Evolutionary conservation across 345 rosid genomes (phyloP).

Genomic region (Moricandia arvensis): DNA sequence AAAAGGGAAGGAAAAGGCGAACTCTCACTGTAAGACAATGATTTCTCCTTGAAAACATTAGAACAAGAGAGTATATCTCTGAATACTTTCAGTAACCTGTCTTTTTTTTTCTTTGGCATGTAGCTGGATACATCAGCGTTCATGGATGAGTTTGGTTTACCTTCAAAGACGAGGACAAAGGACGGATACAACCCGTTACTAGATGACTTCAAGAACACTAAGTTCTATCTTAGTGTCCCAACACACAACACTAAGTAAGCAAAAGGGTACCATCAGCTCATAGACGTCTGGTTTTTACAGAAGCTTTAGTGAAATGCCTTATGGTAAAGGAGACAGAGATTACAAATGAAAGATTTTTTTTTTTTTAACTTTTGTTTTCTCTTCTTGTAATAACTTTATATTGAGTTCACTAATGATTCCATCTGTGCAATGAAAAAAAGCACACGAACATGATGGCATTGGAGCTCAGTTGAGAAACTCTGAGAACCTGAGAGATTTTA

Average conservation of each 20-base stretch:
- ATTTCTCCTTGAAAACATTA: constrained; percentile 1
- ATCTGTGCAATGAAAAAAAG: neutral
- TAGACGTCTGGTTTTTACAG: constrained; percentile 17
- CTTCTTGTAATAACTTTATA: neutral
- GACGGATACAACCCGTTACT: constrained; percentile 93
- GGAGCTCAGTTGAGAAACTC: neutral
- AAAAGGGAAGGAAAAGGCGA: constrained; percentile 77
- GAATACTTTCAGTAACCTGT: neutral
- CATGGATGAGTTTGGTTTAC: constrained; percentile 96
- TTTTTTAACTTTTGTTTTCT: neutral
- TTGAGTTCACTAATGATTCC: neutral
- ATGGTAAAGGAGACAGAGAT: neutral
- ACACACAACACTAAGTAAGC: constrained; percentile 71
- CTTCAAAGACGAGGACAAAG: constrained; percentile 78
- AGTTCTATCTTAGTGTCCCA: constrained; percentile 88
- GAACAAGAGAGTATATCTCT: neutral
- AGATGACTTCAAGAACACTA: constrained; percentile 94
- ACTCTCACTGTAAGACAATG: constrained; percentile 62
- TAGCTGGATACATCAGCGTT: constrained; percentile 85
- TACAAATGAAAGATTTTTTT: neutral
- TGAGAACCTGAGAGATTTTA: neutral
- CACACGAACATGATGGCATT: neutral
- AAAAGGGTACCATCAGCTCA: constrained; percentile 16
- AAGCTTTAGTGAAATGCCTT: neutral
- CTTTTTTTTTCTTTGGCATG: neutral